Base-by-base conservation (phyloP, 306 rosid genomes). In the Acacia confusa region DNA sequence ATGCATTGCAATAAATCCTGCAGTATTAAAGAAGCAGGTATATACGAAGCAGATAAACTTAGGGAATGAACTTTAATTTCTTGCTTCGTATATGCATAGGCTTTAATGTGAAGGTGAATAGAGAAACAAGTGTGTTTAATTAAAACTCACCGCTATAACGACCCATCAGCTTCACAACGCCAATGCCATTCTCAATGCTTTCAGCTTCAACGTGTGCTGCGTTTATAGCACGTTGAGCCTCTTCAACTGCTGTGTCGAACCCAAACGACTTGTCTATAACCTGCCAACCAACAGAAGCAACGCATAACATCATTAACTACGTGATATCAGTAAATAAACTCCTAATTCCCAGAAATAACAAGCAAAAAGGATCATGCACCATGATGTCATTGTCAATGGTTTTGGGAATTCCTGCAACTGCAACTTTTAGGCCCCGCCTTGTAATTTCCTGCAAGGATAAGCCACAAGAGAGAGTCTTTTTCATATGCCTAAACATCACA, bases 211-310 rank as follows among this genome's bases (percentile, higher is more conserved):
- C 99, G 81, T 93, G 99, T 27, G 97, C 99, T 28, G 99, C 99
- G 81, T 95, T 95, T 72, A 95, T 95, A 28, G 99, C 99, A 27
- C 99, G 98, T 78, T 95, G 99, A 57, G 99, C 99, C 87, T 95
- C 99, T 88, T 95, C 99, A 79, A 95, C 99, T 61, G 99, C 98
- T 58, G 98, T 87, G 88, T 95, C 99, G 84, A 95, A 95, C 53
- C 99, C 99, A 25, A 95, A 95, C 66, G 99, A 89, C 84, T 75
- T 95, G 58, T 95, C 99, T 38, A 95, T 95, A 78, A 95, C 88
- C 99, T 93, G 84, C 75, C 66, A 67, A 80, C 78, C 79, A 82
- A 70, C 60, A 79, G 36, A 75, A 6, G 73, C 41, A 66, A 55
- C 52, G 38, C 74, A 70, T 22, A 70, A n/a, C 15, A 73, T 57